phyloP scores from a whole-genome alignment of 2,329 filamentous ascomycete genomes.

The Hypoxylon sp. region DNA sequence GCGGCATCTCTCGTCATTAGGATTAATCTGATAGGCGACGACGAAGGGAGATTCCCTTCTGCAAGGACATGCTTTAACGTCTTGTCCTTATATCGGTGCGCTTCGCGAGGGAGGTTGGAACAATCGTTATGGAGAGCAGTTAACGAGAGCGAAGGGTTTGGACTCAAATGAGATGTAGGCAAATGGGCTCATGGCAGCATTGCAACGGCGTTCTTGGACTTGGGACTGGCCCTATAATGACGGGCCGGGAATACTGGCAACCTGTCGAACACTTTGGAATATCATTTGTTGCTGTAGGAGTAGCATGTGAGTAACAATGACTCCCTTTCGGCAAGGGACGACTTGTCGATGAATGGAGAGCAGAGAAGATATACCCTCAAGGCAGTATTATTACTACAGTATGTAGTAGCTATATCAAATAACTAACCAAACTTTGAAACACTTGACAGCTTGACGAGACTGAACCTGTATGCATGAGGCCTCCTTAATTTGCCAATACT shows the following conservation, averaged over 20 bases:
- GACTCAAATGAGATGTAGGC: constrained; percentile 60
- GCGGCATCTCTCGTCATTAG: constrained; percentile 81
- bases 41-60: constrained; percentile 80
- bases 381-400: constrained; percentile 29
- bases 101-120: constrained; percentile 74
- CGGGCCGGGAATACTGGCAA: constrained; percentile 18
- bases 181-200: constrained; percentile 18
- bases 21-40: constrained; percentile 79
- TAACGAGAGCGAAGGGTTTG: constrained; percentile 91
- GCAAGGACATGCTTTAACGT: constrained; percentile 94
- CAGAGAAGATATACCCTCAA: constrained; percentile 29
- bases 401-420: constrained; percentile 21
- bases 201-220: constrained; percentile 36
- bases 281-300: constrained; percentile 20
- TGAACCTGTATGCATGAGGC: neutral
- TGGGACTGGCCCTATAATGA: constrained; percentile 8
- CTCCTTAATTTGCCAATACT: neutral
- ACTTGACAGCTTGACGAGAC: neutral
- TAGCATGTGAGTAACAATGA: constrained; percentile 29
- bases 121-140: constrained; percentile 85
- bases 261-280: constrained; percentile 19
- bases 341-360: constrained; percentile 16
- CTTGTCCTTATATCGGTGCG: constrained; percentile 80
- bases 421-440: constrained; percentile 11
- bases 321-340: constrained; percentile 14